Evolutionary conservation across 176 grass and related monocot species (phyloP), one percentile per base, ranked within the genome.

Genomic region (Triticum monococcum): DNA sequence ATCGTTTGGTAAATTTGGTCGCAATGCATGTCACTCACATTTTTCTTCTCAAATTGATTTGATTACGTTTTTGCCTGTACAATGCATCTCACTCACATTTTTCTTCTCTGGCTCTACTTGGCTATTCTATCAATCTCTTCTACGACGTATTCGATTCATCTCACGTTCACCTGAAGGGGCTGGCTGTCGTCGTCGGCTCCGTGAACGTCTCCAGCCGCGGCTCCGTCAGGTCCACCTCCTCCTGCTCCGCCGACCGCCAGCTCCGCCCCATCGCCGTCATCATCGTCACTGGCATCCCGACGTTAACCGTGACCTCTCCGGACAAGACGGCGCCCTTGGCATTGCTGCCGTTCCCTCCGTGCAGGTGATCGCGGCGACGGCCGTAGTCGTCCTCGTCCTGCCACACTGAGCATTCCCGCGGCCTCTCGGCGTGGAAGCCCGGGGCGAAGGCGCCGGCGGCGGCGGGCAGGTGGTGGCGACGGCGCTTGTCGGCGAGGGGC

Each of bases 211-310:
- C 97, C 43, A 98, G 46, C 71, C 97, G 87, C 5, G 94, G 97
- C 86, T 98, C 92, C 10, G 85, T 94, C 79, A 98, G 83, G 79
- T 98, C 97, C 62, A 98, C 94, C 16, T 64, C 79, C 89, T 88
- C 91, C 23, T 93, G 89, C 18, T 95, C 72, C 13, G 88, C 81
- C n/a, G 79, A 89, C 24, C 78, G 89, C 82, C 88, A 83, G 70
- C 65, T 84, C 40, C 79, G 74, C 7, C 79, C 74, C 83, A 91
- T 66, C 28, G 28, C 2, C 28, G 28, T 30, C 28, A 30, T 30
- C 28, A 2, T 30, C 79, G 2, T 8, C 24, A 85, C 82, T 48
- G 67, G 68, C 9, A 32, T 72, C 48, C 87, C 85, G 43, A 61
- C 20, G 20, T 23, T 16, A 4, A 92, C 75, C 45, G 78, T 64